Percentiles rank a stretch among this genome's conserved stretches.
phyloP scores from a whole-genome alignment of 345 rosid genomes.

The Populus davidiana region DNA sequence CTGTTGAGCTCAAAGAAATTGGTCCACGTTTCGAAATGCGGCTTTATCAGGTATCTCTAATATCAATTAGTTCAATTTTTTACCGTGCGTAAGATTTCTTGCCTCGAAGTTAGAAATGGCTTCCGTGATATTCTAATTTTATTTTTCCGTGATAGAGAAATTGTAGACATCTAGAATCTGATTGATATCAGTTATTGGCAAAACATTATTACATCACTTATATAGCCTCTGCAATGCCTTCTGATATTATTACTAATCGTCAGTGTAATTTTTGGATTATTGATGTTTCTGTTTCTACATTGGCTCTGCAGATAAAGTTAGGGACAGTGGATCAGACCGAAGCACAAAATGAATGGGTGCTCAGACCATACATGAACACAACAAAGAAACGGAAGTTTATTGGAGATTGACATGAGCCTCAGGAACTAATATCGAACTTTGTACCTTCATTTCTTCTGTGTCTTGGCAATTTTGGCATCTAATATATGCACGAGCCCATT shows the following conservation, averaged over 20 bases:
- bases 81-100: neutral
- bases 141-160: no score
- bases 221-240: neutral
- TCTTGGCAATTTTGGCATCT: neutral
- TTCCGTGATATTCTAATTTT: neutral
- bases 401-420: slow-evolving; percentile 44
- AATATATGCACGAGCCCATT: neutral
- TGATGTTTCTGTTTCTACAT: neutral
- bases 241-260: neutral
- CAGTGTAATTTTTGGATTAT: neutral
- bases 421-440: neutral
- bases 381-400: slow-evolving; percentile 58
- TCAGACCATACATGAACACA: slow-evolving; percentile 85
- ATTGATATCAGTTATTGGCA: neutral
- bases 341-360: slow-evolving; percentile 78
- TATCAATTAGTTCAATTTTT: neutral
- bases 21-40: slow-evolving; percentile 92
- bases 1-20: slow-evolving; percentile 73
- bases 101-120: neutral
- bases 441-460: neutral
- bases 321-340: slow-evolving; percentile 87
- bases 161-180: no score
- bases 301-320: slow-evolving; percentile 54
- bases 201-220: neutral
- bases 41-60: slow-evolving; percentile 66